Conservation (phyloP, 2,329 filamentous ascomycete genomes). For the Trichoderma brevicompactum region DNA sequence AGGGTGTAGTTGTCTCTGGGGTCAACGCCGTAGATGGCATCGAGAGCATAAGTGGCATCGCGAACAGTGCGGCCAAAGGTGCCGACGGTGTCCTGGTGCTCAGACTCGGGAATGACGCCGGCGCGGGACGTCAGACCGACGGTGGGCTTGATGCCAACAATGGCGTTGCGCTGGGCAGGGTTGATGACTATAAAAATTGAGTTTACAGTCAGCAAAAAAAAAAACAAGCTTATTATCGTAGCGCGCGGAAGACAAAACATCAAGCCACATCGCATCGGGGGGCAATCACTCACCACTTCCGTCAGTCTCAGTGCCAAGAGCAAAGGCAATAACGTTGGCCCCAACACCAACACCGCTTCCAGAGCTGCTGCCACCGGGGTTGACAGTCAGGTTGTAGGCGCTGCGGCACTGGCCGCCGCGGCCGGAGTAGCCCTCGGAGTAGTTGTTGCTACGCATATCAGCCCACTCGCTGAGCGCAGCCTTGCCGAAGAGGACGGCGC, state of each 20-base stretch:
- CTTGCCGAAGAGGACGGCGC: slow-evolving; percentile 72
- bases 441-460: slow-evolving; percentile 68
- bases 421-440: slow-evolving; percentile 69
- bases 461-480: slow-evolving; percentile 76
- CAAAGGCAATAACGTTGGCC: slow-evolving; percentile 65
- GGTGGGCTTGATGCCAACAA: slow-evolving; percentile 78
- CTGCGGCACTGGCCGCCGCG: slow-evolving; percentile 67
- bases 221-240: neutral
- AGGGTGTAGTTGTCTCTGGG: slow-evolving; percentile 67
- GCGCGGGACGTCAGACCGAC: slow-evolving; percentile 71
- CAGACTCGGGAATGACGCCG: slow-evolving; percentile 67
- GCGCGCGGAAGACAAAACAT: neutral
- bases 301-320: slow-evolving; percentile 76
- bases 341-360: slow-evolving; percentile 68
- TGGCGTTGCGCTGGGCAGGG: slow-evolving; percentile 68
- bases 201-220: neutral
- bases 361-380: slow-evolving; percentile 70
- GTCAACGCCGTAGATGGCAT: slow-evolving; percentile 70
- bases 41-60: slow-evolving; percentile 69
- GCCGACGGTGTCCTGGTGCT: slow-evolving; percentile 72
- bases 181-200: slow-evolving; percentile 59
- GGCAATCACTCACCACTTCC: slow-evolving; percentile 56
- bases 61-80: slow-evolving; percentile 68
- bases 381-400: slow-evolving; percentile 70
- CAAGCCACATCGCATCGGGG: neutral